These are phyloP conservation scores for Rhexocercosporidium sp. DNA, from an alignment of 2,329 filamentous ascomycete genomes.

Conservation along the genomic window DNA sequence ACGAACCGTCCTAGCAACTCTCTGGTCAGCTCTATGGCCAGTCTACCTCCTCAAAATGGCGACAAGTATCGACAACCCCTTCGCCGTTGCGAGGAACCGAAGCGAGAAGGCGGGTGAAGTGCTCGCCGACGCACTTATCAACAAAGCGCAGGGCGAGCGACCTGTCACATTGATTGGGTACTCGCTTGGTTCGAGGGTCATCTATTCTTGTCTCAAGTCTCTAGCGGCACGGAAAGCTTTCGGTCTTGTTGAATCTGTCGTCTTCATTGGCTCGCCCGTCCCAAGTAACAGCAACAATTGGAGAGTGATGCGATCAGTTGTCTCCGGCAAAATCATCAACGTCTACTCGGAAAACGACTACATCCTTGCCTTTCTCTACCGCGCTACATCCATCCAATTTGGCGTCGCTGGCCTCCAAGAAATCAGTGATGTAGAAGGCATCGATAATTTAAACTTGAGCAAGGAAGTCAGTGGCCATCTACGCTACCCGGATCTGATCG, in stretches of 20 bases:
- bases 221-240: conserved; percentile 67
- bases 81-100: conserved; percentile 61
- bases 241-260: conserved; percentile 67
- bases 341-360: conserved; percentile 89
- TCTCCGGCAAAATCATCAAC: conserved; percentile 85
- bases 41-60: conserved; percentile 56
- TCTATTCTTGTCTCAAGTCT: conserved; percentile 65
- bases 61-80: conserved; percentile 64
- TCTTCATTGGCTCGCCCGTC: conserved; percentile 82
- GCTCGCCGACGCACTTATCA: conserved; percentile 70
- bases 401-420: conserved; percentile 85
- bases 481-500: conserved; percentile 70
- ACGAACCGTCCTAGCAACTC: conserved; percentile 49
- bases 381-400: conserved; percentile 79
- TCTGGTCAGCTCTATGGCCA: conserved; percentile 57
- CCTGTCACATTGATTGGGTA: conserved; percentile 67
- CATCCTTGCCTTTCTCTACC: conserved; percentile 86
- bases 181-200: conserved; percentile 64
- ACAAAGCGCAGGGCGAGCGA: conserved; percentile 74
- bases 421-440: conserved; percentile 66
- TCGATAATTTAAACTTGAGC: conserved; percentile 62
- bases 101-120: conserved; percentile 66
- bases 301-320: conserved; percentile 78
- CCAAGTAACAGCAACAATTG: conserved; percentile 76
- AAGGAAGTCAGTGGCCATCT: conserved; percentile 70